These are phyloP conservation scores for Dorcoceras hygrometricum DNA, from an alignment of 257 asterid species.

Conservation along the genomic window DNA sequence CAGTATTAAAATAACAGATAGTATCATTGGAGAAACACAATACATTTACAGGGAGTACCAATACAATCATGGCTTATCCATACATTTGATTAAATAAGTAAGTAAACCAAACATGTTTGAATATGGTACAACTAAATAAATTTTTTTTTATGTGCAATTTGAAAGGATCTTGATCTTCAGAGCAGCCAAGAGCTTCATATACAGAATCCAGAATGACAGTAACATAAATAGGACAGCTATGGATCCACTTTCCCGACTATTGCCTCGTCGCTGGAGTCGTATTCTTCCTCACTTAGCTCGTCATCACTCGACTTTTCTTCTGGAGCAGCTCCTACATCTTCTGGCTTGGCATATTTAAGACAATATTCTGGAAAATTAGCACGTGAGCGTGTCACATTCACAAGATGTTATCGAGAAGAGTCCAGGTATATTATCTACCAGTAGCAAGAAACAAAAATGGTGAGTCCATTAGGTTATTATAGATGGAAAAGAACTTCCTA, in stretches of 20 bases:
- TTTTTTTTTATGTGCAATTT: slow-evolving; percentile 24
- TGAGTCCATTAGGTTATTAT: background rate
- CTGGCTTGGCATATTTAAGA: slow-evolving; percentile 84
- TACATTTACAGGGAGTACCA: background rate
- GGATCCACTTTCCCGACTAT: slow-evolving; percentile 75
- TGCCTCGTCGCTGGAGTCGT: slow-evolving; percentile 68
- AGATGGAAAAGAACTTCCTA: background rate
- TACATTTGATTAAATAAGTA: background rate
- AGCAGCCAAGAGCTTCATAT: slow-evolving; percentile 33
- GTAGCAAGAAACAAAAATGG: too few species aligned
- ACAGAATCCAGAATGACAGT: slow-evolving; percentile 30
- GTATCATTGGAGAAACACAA: background rate
- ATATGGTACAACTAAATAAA: slow-evolving; percentile 30
- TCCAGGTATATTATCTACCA: background rate
- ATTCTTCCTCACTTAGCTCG: slow-evolving; percentile 73
- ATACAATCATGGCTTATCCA: background rate
- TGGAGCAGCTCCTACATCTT: slow-evolving; percentile 64
- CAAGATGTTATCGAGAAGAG: background rate
- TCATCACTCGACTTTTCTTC: slow-evolving; percentile 84
- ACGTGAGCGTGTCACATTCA: background rate
- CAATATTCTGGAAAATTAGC: slow-evolving; percentile 61
- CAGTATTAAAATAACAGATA: background rate
- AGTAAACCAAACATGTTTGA: background rate
- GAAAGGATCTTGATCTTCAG: slow-evolving; percentile 20
- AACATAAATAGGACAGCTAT: slow-evolving; percentile 23